phyloP scores from a whole-genome alignment of 352 stramenopile genomes.

The Elongisporangium prolatum region DNA sequence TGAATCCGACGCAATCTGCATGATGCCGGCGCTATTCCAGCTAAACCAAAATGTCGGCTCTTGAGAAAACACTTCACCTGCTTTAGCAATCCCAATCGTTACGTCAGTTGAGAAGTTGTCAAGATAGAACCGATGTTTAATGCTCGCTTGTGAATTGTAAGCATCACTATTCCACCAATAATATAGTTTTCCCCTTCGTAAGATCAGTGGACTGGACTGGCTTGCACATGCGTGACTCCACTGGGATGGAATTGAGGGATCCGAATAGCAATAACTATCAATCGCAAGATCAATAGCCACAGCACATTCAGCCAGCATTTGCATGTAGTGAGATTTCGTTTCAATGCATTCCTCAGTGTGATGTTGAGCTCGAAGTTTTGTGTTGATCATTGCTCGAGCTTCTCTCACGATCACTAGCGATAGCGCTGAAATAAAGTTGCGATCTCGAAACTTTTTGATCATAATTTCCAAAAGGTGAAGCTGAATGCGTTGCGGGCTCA shows the following conservation, averaged over 20 bases:
- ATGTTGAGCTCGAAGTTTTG: conserved; percentile 50
- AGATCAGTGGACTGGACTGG: not conserved
- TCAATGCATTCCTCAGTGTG: conserved; percentile 39
- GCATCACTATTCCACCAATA: not conserved
- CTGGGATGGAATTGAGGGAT: not conserved
- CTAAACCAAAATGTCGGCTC: not conserved
- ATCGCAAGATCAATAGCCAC: conserved; percentile 51
- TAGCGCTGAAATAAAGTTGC: not conserved
- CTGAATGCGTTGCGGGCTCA: conserved; percentile 40
- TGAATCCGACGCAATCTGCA: not conserved
- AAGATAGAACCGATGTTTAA: not conserved
- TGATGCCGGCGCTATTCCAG: not conserved
- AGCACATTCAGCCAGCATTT: conserved; percentile 52
- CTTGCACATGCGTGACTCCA: not conserved
- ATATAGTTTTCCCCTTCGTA: not conserved
- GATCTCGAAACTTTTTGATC: conserved; percentile 16
- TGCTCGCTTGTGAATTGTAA: not conserved
- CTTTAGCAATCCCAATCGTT: not conserved
- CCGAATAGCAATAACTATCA: conserved; percentile 24
- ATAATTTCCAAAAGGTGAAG: conserved; percentile 33
- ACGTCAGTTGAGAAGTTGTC: not conserved
- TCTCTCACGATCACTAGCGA: conserved; percentile 18
- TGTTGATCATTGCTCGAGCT: conserved; percentile 30
- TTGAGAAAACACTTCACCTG: not conserved
- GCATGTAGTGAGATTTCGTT: conserved; percentile 59